phyloP scores from a whole-genome alignment of 2,329 filamentous ascomycete species.

The Alternaria conjuncta region DNA sequence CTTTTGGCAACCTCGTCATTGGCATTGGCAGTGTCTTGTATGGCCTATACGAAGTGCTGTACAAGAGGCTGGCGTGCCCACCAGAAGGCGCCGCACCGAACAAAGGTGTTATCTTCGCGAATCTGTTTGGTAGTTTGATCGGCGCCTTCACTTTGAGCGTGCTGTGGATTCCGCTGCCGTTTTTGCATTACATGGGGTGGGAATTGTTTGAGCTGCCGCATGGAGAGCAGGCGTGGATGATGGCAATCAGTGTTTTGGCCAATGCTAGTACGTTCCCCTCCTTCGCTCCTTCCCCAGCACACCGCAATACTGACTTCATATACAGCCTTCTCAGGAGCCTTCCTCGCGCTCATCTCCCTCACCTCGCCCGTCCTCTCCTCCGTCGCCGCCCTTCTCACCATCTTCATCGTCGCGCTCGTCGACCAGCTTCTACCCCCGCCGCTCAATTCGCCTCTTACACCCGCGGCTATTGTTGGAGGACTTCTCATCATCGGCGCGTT shows the following conservation, averaged over 20 bases:
- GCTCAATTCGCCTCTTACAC: constrained; percentile 73
- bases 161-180: constrained; percentile 88
- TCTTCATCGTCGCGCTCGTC: constrained; percentile 92
- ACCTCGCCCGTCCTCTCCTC: constrained; percentile 92
- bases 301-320: constrained; percentile 10
- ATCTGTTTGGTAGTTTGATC: constrained; percentile 86
- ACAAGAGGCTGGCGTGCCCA: constrained; percentile 91
- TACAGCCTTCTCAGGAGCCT: constrained; percentile 82
- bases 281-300: background rate
- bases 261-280: constrained; percentile 71
- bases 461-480: constrained; percentile 81
- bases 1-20: constrained; percentile 89
- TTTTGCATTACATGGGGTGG: constrained; percentile 78
- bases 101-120: constrained; percentile 96
- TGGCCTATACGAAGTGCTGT: constrained; percentile 95
- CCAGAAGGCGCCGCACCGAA: constrained; percentile 83
- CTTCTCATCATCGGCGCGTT: constrained; percentile 88
- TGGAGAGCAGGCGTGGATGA: constrained; percentile 78
- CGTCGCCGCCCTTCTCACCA: constrained; percentile 91
- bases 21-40: constrained; percentile 90
- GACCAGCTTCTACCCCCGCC: constrained; percentile 80
- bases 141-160: constrained; percentile 84
- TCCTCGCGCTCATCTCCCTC: constrained; percentile 89
- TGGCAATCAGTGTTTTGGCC: constrained; percentile 79
- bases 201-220: constrained; percentile 84